Percentiles rank a stretch among this genome's conserved stretches.
These are phyloP conservation scores for Allomyces arbusculus DNA, from an alignment of 192 early-diverging fungal genomes.

Conservation along the genomic window DNA sequence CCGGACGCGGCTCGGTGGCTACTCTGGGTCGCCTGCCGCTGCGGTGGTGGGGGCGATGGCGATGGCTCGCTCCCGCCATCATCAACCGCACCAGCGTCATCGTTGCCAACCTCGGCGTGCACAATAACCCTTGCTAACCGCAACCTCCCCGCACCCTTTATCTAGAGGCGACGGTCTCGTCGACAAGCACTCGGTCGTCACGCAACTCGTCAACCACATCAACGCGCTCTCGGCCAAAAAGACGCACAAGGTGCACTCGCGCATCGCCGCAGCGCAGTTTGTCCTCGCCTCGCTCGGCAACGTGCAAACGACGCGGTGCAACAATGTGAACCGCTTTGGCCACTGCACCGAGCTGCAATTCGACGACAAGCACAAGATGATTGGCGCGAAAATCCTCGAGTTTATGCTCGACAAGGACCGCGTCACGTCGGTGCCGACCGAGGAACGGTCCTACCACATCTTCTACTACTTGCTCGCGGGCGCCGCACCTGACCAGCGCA, in stretches of 20 bases:
- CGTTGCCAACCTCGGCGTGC: too few species aligned
- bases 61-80: too few species aligned
- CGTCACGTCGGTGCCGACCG: slow-evolving; percentile 30
- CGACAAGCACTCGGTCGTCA: neutral
- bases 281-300: neutral
- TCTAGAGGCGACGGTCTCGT: neutral
- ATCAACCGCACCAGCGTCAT: too few species aligned
- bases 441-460: slow-evolving; percentile 80
- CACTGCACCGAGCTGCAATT: slow-evolving; percentile 79
- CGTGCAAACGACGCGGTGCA: neutral
- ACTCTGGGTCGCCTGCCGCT: too few species aligned
- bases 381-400: slow-evolving; percentile 70
- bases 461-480: slow-evolving; percentile 89
- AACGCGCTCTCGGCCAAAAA: neutral
- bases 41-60: too few species aligned
- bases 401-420: slow-evolving; percentile 75
- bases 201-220: neutral
- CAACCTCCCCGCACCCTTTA: too few species aligned
- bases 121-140: too few species aligned
- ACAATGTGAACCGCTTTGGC: slow-evolving; percentile 21
- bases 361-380: slow-evolving; percentile 70
- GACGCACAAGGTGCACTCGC: neutral
- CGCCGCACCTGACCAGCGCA: slow-evolving; percentile 50
- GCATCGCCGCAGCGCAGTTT: neutral
- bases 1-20: too few species aligned